Percentiles rank a stretch among this genome's conserved stretches.
phyloP scores from a whole-genome alignment of 768 basidiomycete species.

The Pholiota molesta region DNA sequence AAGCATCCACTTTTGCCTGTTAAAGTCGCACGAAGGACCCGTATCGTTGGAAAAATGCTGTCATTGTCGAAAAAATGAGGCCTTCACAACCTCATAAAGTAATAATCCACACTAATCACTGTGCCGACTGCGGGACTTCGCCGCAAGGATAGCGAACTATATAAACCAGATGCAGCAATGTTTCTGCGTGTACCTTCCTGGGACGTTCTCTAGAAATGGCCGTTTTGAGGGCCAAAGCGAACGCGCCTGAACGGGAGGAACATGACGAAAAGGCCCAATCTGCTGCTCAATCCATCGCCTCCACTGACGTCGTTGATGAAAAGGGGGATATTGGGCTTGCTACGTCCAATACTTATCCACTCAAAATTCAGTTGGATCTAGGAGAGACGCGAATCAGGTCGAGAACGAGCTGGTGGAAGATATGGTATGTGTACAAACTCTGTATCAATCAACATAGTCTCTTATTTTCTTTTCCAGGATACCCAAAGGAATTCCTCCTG shows the following conservation, averaged over 20 bases:
- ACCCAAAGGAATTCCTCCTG: constrained; percentile 60
- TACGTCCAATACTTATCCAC: not conserved
- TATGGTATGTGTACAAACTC: constrained; percentile 42
- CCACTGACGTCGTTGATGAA: constrained; percentile 3
- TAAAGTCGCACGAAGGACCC: constrained; percentile 5
- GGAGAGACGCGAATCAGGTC: constrained; percentile 42
- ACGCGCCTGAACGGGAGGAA: not conserved
- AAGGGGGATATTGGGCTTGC: not conserved
- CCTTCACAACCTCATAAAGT: not conserved
- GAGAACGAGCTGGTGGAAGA: constrained; percentile 55
- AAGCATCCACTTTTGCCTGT: not conserved
- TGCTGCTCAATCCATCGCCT: not conserved
- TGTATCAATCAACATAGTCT: no score
- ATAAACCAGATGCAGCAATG: not conserved
- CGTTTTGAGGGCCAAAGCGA: not conserved
- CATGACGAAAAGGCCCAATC: not conserved
- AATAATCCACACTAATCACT: not conserved
- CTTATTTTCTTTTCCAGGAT: constrained; percentile 40
- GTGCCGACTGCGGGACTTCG: not conserved
- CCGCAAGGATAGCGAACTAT: not conserved
- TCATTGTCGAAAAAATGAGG: constrained; percentile 10
- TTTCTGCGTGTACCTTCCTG: not conserved
- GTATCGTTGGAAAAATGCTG: constrained; percentile 1
- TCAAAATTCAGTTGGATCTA: constrained; percentile 40
- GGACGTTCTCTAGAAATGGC: not conserved